Conservation (phyloP, 2,329 filamentous ascomycete genomes). For the Colletotrichum magnum region DNA sequence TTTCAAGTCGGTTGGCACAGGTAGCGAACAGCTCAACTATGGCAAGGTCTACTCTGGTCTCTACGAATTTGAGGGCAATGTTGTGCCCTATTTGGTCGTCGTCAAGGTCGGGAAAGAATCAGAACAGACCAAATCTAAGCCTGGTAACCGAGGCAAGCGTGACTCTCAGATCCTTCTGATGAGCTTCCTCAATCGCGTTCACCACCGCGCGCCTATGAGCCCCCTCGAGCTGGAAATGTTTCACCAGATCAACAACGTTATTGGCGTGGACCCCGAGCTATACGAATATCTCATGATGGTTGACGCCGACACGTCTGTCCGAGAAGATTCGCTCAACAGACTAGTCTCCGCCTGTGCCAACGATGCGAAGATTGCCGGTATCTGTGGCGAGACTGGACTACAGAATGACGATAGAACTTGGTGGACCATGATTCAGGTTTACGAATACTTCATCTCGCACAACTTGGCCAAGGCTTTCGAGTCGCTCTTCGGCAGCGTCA, state of each 20-base stretch:
- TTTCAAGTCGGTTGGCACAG: conserved; percentile 92
- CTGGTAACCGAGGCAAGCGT: conserved; percentile 97
- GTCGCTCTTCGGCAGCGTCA: conserved; percentile 96
- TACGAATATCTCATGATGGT: conserved; percentile 99
- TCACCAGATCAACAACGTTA: conserved; percentile 99
- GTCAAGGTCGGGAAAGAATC: conserved; percentile 99
- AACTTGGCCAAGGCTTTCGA: conserved; percentile 97
- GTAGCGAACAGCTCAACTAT: conserved; percentile 95
- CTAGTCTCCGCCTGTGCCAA: conserved; percentile 94
- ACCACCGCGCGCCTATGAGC: conserved; percentile 94
- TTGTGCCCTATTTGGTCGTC: conserved; percentile 95
- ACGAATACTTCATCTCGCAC: conserved; percentile 99
- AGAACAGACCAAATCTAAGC: conserved; percentile 90
- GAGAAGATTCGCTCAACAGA: conserved; percentile 91
- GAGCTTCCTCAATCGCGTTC: conserved; percentile 98
- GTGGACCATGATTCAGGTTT: conserved; percentile 99
- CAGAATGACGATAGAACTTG: conserved; percentile 95
- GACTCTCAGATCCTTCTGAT: conserved; percentile 96
- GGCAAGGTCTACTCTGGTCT: conserved; percentile 98
- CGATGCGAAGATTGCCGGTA: conserved; percentile 95
- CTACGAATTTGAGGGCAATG: conserved; percentile 97
- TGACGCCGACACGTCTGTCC: conserved; percentile 95
- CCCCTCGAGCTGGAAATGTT: conserved; percentile 98
- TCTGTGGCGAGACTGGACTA: conserved; percentile 95
- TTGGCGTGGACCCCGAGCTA: conserved; percentile 95